Evolutionary conservation across 441 rosid genomes (phyloP).

Genomic region (Melastoma candidum): DNA sequence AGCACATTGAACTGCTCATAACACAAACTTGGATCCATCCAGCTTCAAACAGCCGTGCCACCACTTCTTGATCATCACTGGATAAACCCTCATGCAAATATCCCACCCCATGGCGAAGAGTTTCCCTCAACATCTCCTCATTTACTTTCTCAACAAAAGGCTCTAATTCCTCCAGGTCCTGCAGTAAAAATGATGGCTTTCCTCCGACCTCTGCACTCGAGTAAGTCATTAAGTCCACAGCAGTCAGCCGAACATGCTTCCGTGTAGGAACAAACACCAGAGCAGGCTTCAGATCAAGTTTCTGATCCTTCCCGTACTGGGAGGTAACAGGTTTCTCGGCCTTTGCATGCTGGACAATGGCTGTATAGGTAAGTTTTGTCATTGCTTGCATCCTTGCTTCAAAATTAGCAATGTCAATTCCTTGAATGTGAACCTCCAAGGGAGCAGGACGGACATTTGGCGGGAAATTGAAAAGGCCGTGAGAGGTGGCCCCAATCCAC

Average conservation of each 20-base stretch:
- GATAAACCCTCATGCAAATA: slow-evolving; percentile 89
- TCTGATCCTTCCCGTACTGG: too few relatives aligned
- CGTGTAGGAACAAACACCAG: slow-evolving; percentile 84
- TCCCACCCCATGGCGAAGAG: slow-evolving; percentile 71
- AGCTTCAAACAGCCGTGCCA: slow-evolving; percentile 63
- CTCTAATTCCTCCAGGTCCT: slow-evolving; percentile 49
- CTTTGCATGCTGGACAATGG: slow-evolving; percentile 79
- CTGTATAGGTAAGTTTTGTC: slow-evolving; percentile 88
- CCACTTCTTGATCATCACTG: slow-evolving; percentile 77
- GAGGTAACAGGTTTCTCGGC: slow-evolving; percentile 53
- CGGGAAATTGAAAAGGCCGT: slow-evolving; percentile 84
- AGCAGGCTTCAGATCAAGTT: slow-evolving; percentile 23
- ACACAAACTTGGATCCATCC: slow-evolving; percentile 94
- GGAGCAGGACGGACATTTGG: slow-evolving; percentile 95
- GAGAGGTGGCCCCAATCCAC: slow-evolving; percentile 92
- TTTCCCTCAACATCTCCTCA: slow-evolving; percentile 61
- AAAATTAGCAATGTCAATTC: slow-evolving; percentile 78
- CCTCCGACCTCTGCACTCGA: slow-evolving; percentile 49
- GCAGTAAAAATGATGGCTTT: slow-evolving; percentile 48
- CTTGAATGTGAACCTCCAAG: slow-evolving; percentile 89
- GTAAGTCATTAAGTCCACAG: slow-evolving; percentile 86
- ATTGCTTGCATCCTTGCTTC: slow-evolving; percentile 98
- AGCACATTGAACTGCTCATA: slow-evolving; percentile 90
- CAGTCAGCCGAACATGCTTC: slow-evolving; percentile 74
- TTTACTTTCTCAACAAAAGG: slow-evolving; percentile 42